Evolutionary conservation across 257 asterid genomes (phyloP), one percentile per base, ranked within the genome.

Genomic region (Gardenia jasminoides): DNA sequence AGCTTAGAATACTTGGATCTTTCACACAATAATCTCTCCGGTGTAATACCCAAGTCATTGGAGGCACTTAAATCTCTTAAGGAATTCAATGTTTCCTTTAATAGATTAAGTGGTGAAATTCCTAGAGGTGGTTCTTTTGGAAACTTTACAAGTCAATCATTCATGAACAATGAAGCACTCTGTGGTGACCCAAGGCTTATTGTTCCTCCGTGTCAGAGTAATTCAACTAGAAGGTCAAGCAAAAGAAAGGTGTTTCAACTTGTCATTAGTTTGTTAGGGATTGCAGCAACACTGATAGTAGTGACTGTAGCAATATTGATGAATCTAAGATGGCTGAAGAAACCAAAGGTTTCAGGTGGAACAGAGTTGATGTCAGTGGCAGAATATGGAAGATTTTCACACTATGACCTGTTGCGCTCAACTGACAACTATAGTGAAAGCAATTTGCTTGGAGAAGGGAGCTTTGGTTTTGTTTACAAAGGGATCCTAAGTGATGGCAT

Each of bases 21-120:
- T 10, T 81, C 87, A 3, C 5, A 74, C 70, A 83, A 86, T 43
- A 81, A 73, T 65, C 69, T 86, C 24, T 74, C 80, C 1, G 87
- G 87, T 44, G 5, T 10, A 39, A 86, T 86, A 17, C 87, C 88
- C 1, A 71, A n/a, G 26, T 83, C 83, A 26, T 33, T 83, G n/a
- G 82, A 64, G 78, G 59, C 28, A n/a, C 81, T 85, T 44, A n/a
- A 0, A 17, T 24, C 48, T 26, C 76, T 85, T 2, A 62, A 36
- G 43, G 59, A 78, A 48, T 75, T 78, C 16, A 82, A 82, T 77
- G 79, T 77, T 22, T 79, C 84, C 9, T 76, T 67, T 13, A 85
- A 85, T 31, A 28, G 72, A 43, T 69, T 82, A 26, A 48, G 17
- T 9, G 84, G 84, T 22, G 82, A 76, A 78, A 85, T 85, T 76